Evolutionary conservation across 805 yeast genomes (phyloP).

Genomic region (Wickerhamiella domercqiae): DNA sequence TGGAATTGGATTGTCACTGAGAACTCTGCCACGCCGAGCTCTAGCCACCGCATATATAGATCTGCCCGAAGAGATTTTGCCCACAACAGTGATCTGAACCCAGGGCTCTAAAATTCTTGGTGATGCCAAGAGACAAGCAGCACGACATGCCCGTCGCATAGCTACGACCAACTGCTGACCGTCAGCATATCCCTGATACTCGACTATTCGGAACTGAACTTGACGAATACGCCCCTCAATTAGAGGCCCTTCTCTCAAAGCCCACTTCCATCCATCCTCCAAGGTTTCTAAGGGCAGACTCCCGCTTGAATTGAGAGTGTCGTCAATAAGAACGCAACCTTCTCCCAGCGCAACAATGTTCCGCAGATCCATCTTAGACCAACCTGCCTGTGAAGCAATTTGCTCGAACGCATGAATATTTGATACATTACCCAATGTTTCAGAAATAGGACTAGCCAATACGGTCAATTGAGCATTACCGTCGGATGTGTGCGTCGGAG

Average conservation of each 20-base stretch:
- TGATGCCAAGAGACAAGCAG: constrained; percentile 60
- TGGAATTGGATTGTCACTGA: constrained; percentile 38
- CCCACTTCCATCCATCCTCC: constrained; percentile 71
- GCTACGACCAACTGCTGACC: constrained; percentile 61
- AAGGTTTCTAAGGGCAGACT: neutral
- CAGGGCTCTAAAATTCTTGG: constrained; percentile 77
- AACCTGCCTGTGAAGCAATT: too few relatives aligned
- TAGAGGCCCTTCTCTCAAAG: constrained; percentile 76
- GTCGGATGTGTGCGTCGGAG: constrained; percentile 44
- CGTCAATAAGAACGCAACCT: constrained; percentile 44
- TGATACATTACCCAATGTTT: neutral
- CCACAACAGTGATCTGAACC: constrained; percentile 43
- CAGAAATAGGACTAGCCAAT: constrained; percentile 3
- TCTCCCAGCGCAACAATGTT: constrained; percentile 64
- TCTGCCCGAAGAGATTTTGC: constrained; percentile 34
- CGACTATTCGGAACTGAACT: constrained; percentile 56
- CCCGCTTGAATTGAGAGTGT: constrained; percentile 45
- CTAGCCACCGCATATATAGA: constrained; percentile 37
- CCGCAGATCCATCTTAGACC: constrained; percentile 77
- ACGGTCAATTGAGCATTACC: constrained; percentile 39
- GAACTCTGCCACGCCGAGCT: constrained; percentile 54
- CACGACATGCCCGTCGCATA: constrained; percentile 68
- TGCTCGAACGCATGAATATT: constrained; percentile 14
- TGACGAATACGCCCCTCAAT: constrained; percentile 68
- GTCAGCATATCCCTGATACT: constrained; percentile 36